A percentile compares a stretch with the other conserved stretches of the same genome.
Conservation (phyloP, 805 yeast species). For the Jamesozyma spencerorum region DNA sequence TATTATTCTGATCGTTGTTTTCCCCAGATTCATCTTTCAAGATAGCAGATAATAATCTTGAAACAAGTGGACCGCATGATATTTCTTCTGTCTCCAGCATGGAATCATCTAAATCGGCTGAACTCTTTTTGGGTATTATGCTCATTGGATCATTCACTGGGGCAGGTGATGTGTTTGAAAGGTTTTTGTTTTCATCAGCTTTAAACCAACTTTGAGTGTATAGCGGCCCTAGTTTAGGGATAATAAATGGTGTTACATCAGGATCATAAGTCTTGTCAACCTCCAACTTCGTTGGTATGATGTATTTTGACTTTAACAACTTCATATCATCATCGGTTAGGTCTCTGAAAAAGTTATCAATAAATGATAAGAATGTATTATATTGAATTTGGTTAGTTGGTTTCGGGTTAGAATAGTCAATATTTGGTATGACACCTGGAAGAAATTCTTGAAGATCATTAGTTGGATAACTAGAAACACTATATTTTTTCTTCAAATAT, state of each 20-base stretch:
- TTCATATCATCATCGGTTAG: conserved; percentile 75
- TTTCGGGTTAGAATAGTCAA: conserved; percentile 75
- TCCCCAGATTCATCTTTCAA: conserved; percentile 28
- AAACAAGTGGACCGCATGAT: conserved; percentile 85
- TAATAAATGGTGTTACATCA: conserved; percentile 58
- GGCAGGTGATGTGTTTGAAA: conserved; percentile 36
- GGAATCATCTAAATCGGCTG: conserved; percentile 46
- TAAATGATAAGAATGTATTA: conserved; percentile 72
- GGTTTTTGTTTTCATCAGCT: conserved; percentile 52
- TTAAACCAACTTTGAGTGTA: conserved; percentile 82
- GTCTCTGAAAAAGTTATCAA: conserved; percentile 76
- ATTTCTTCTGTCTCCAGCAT: conserved; percentile 61
- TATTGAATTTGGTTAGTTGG: conserved; percentile 88
- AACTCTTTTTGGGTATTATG: conserved; percentile 47
- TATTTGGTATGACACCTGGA: conserved; percentile 84
- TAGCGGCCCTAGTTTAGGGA: conserved; percentile 77
- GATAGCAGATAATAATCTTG: conserved; percentile 74
- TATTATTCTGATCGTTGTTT: conserved; percentile 2
- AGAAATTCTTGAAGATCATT: conserved; percentile 62
- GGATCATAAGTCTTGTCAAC: conserved; percentile 47
- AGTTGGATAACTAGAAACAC: conserved; percentile 84
- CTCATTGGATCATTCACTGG: conserved; percentile 37
- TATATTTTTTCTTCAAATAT: conserved; percentile 64
- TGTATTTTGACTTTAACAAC: conserved; percentile 53
- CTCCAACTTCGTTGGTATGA: conserved; percentile 41